phyloP scores from a whole-genome alignment of 257 asterid species.

The Ilex asprella region DNA sequence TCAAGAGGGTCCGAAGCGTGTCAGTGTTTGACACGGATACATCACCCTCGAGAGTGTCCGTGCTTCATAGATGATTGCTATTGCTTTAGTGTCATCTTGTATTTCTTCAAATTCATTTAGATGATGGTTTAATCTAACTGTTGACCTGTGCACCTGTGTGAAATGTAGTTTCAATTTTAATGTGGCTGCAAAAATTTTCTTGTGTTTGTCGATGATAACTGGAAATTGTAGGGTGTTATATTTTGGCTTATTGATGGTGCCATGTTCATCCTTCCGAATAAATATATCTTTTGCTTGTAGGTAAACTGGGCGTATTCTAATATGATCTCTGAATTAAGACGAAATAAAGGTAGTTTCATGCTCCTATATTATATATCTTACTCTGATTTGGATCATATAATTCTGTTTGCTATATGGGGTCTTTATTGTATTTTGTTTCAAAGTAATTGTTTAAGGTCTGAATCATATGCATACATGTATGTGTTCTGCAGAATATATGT shows the following conservation, averaged over 20 bases:
- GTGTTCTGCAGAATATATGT: background rate
- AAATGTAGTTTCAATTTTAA: too few species aligned
- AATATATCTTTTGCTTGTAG: constrained; percentile 87
- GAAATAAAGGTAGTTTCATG: constrained; percentile 88
- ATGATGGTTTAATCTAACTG: too few species aligned
- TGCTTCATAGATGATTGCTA: too few species aligned
- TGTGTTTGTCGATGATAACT: constrained; percentile 8
- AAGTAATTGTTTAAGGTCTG: background rate
- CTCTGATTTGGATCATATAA: constrained; percentile 8
- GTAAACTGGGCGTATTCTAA: constrained; percentile 82
- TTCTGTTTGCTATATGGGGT: background rate
- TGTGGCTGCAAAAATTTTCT: too few species aligned
- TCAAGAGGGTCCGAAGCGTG: too few species aligned
- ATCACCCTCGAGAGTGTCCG: too few species aligned
- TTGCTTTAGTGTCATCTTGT: too few species aligned
- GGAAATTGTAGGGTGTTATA: constrained; percentile 24
- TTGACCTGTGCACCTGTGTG: too few species aligned
- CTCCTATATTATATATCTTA: constrained; percentile 26
- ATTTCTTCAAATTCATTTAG: too few species aligned
- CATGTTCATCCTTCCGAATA: constrained; percentile 72
- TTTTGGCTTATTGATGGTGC: constrained; percentile 40
- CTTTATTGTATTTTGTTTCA: background rate
- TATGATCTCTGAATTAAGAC: constrained; percentile 88
- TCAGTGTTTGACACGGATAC: too few species aligned
- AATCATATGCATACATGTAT: too few species aligned